A percentile compares a stretch with the other conserved stretches of the same genome.
Evolutionary conservation across 2,329 filamentous ascomycete species (phyloP).

Genomic region (Beauveria brongniartii): DNA sequence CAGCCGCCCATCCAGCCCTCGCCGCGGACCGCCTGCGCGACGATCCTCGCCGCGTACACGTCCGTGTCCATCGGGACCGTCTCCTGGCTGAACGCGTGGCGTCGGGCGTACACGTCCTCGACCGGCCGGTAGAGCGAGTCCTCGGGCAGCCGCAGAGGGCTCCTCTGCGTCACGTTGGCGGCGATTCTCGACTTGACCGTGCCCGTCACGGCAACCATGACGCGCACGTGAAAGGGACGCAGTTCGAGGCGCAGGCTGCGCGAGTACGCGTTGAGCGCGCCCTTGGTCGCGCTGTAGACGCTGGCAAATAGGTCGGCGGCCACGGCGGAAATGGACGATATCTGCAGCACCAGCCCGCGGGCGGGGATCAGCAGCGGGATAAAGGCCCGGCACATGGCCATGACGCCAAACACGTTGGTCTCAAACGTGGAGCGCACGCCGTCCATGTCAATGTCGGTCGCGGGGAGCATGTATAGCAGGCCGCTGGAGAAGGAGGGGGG

Average conservation of each 20-base stretch:
- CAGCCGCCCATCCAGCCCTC: slow-evolving; percentile 22
- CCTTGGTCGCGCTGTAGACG: slow-evolving; percentile 49
- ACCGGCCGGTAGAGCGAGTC: slow-evolving; percentile 40
- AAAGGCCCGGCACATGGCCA: slow-evolving; percentile 47
- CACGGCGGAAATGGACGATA: slow-evolving; percentile 43
- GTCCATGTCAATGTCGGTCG: slow-evolving; percentile 42
- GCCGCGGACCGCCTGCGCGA: slow-evolving; percentile 32
- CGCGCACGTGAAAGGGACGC: slow-evolving; percentile 44
- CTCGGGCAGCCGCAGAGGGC: slow-evolving; percentile 26
- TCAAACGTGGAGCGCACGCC: slow-evolving; percentile 47
- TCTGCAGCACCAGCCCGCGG: slow-evolving; percentile 45
- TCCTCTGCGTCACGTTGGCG: slow-evolving; percentile 29
- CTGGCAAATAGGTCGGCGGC: slow-evolving; percentile 45
- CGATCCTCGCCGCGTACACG: slow-evolving; percentile 36
- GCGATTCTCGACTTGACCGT: slow-evolving; percentile 45
- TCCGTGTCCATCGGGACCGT: slow-evolving; percentile 35
- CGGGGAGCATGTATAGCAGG: slow-evolving; percentile 42
- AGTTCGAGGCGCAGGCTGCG: slow-evolving; percentile 46
- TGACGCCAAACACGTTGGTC: slow-evolving; percentile 49
- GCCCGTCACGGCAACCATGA: slow-evolving; percentile 49
- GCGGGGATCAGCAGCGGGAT: slow-evolving; percentile 39
- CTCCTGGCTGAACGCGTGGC: slow-evolving; percentile 41
- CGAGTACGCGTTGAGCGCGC: slow-evolving; percentile 44
- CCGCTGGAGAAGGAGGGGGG: slow-evolving; percentile 27
- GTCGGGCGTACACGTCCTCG: slow-evolving; percentile 35